Evolutionary conservation across 305 asterid species (phyloP).

Genomic region (Caryopteris hybrid): DNA sequence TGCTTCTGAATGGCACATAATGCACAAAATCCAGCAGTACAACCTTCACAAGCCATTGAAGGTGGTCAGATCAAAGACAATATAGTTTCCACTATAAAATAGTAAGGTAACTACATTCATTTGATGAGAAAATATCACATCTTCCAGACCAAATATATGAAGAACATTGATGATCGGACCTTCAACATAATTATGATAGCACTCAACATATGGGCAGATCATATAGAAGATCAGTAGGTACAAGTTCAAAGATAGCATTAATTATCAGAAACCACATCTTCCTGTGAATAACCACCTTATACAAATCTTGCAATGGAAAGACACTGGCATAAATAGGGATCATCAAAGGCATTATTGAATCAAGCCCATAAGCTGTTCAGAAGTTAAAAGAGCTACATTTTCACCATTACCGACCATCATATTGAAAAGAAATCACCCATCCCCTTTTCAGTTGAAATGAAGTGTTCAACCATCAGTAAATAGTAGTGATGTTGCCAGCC

Average conservation of each 20-base stretch:
- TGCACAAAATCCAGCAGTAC: constrained; percentile 92
- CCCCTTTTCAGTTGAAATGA: neutral
- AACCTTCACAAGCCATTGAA: constrained; percentile 55
- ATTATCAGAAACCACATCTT: neutral
- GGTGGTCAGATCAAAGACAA: constrained; percentile 9
- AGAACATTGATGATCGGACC: neutral
- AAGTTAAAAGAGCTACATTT: neutral
- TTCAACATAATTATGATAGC: neutral
- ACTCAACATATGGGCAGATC: neutral
- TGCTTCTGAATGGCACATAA: constrained; percentile 96
- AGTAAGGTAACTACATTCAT: neutral
- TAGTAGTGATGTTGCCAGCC: neutral
- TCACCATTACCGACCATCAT: neutral
- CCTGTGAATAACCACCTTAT: neutral
- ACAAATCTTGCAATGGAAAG: neutral
- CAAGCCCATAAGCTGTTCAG: neutral
- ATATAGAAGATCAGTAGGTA: neutral
- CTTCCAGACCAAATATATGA: neutral
- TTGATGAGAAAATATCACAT: neutral
- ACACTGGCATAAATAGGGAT: neutral
- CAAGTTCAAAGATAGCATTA: neutral
- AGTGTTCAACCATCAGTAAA: neutral
- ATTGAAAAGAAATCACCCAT: neutral
- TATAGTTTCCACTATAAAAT: neutral
- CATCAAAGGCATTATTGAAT: neutral